Evolutionary conservation across 371 early-diverging fungal species (phyloP), one percentile per base, ranked within the genome.

Genomic region (Nematocida displodere): DNA sequence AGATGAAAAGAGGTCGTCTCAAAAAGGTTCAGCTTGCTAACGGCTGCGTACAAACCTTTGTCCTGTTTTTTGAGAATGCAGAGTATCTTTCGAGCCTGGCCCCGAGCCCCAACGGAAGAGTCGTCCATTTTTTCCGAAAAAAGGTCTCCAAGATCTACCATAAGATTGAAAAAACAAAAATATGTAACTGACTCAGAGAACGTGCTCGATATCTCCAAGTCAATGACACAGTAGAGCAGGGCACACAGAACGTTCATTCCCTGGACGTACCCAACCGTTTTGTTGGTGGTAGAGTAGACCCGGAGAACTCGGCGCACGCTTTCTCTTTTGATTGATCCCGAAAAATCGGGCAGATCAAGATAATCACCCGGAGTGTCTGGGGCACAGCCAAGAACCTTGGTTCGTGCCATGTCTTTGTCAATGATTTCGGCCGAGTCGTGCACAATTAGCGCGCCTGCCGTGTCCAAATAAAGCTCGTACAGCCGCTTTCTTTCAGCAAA

Each of bases 231-330:
- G 59, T 83, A 83, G 42, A 85, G 76, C 11, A 77, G 64, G 28
- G 76, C 31, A n/a, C 81, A 34, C n/a, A 85, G 20, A 36, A 71
- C 48, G 49, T 82, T 76, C 82, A 83, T 83, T 53, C 85, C 85
- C 61, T 85, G 85, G 0, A 83, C 80, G 76, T 85, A 85, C n/a
- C 80, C 81, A 40, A 85, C 78, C 15, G 77, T 52, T 29, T 58
- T 54, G 54, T 82, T 83, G 7, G 78, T 77, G 5, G 50, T 33
- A 37, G 68, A 64, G 58, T 55, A 83, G 20, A 63, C 55, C 29
- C 54, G 52, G 5, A 85, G 59, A 56, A 83, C 81, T 42, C 77
- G 56, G 47, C 54, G 75, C 28, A 85, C 65, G 4, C 37, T 54
- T 48, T 64, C 63, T 59, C 79, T 67, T n/a, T n/a, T 48, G 52